Evolutionary conservation across 805 yeast species (phyloP), one percentile per base, ranked within the genome.

Genomic region (Ogataea paraovalis): DNA sequence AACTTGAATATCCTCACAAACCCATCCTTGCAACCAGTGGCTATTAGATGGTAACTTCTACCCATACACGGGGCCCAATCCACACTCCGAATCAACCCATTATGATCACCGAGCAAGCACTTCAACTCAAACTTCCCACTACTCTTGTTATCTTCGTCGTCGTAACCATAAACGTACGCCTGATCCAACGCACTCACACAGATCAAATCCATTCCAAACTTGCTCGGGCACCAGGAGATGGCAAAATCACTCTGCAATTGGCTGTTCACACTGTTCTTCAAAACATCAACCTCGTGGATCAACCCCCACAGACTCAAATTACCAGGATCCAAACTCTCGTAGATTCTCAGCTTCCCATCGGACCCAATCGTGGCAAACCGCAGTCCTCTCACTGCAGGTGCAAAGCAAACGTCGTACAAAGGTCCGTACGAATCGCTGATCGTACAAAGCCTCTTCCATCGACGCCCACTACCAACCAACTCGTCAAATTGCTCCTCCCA

Each of bases 21-120:
- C 1, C 98, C 99, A 64, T 94, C 99, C 64, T 90, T 90, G 63
- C 96, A 90, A 4, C 95, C 98, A 0, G 98, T 92, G 0, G 99
- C 98, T 39, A 94, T 74, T 42, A 91, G 70, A 57, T 92, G 96
- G 63, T 80, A 87, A 53, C 84, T 81, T 55, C 96, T 73, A 2
- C 98, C 98, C 85, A 91, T 87, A 0, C 95, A 81, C 2, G 98
- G 97, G 0, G 98, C 98, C 99, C 99, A 92, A 27, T 91, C 76
- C 4, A 91, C 88, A 16, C 90, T 85, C 59, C 98, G 74, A 30
- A 92, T 88, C 37, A 92, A 73, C 2, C 96, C 96, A 45, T 79
- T 76, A 62, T 91, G 97, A 36, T 89, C 97, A 2, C 90, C 86
- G 21, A 92, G 71, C 50, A 79, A 79, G 30, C 85, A 80, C 0